Evolutionary conservation across 352 stramenopile genomes (phyloP), one percentile per base, ranked within the genome.

Genomic region (Elongisporangium anandrum): DNA sequence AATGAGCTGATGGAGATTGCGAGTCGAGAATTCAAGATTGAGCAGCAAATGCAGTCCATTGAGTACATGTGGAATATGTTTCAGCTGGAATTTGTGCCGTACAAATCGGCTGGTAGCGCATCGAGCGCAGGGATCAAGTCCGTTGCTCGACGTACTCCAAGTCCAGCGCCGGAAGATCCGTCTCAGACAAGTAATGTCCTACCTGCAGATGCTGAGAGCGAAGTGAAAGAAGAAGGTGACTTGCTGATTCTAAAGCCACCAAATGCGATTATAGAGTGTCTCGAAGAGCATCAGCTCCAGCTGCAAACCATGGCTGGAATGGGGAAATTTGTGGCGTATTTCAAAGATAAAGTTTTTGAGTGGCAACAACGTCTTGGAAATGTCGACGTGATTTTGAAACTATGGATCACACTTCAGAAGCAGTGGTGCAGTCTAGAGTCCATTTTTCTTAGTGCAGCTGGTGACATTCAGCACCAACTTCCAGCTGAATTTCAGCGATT

Each of bases 11-110:
- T 98, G 2, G 94, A 98, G 68, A 96, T 97, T 59, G 95, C 94
- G 53, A 90, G 80, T 16, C 96, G 97, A n/a, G 95, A 99, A 56
- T 96, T 98, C 57, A 99, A 98, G 72, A 99, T 99, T 59, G 95
- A 99, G 63, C 96, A 97, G 61, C 95, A 98, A 53, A 72, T 99
- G n/a, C 77, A 72, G 3, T 75, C 95, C 16, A 98, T 99, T 54
- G 91, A 98, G 69, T 80, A 63, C 3, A 77, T 87, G 3, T 98
- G 94, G 95, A 80, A 73, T 51, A 70, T 78, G n/a, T 93, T 98
- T 52, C 79, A 90, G 55, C 90, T 98, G 22, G 87, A 97, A 52
- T 98, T 98, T 65, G 78, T 96, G 23, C 67, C 87, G 13, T 97
- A 97, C 69, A 96, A 97, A 69, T 87, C 81, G 0, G 68, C 77